Base-by-base conservation (phyloP, 2,329 filamentous ascomycete species). In the Aspergillus unguis region DNA sequence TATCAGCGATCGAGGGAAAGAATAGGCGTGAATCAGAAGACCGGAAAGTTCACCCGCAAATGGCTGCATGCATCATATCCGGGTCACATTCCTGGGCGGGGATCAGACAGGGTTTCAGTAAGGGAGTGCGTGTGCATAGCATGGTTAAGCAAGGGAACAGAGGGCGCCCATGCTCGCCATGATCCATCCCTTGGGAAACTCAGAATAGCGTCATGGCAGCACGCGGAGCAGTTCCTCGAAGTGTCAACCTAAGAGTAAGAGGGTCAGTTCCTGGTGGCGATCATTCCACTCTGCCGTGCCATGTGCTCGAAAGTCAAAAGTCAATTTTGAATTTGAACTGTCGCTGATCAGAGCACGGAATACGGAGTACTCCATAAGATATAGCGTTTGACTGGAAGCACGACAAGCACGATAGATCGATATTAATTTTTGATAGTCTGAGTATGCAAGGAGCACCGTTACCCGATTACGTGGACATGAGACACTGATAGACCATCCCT, bases 221-320 rank as follows among this genome's bases (percentile, higher is more conserved):
- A 17, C 17, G 17, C 17, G 17, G 17, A 17, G 17, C 17, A 17
- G 17, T 17, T 17, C 17, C 17, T 17, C 17, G 17, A 17, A 17
- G 17, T 17, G 17, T 17, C 17, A 17, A 17, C 17, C 17, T 17
- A 17, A 17, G 17, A 17, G 17, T 17, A 17, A 17, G 17, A 17
- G 17, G 17, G 17, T 17, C 17, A 17, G 17, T 50, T 47, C 42
- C 51, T 59, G 60, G 58, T 54, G 59, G 59, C 58, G 59, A 62
- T 62, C 59, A 62, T 60, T 62, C 57, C 59, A 49, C 38, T 17
- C 25, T 59, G 58, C 58, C 58, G 60, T 44, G 41, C 41, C 41
- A 44, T 62, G 59, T 62, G 59, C 59, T 56, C 38, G 55, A 59
- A 60, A 58, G 54, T 55, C 56, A 60, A 60, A 58, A 25, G 23